A percentile compares a stretch with the other conserved stretches of the same genome.
phyloP scores from a whole-genome alignment of 192 early-diverging fungal genomes.

The Umbelopsis sp. region DNA sequence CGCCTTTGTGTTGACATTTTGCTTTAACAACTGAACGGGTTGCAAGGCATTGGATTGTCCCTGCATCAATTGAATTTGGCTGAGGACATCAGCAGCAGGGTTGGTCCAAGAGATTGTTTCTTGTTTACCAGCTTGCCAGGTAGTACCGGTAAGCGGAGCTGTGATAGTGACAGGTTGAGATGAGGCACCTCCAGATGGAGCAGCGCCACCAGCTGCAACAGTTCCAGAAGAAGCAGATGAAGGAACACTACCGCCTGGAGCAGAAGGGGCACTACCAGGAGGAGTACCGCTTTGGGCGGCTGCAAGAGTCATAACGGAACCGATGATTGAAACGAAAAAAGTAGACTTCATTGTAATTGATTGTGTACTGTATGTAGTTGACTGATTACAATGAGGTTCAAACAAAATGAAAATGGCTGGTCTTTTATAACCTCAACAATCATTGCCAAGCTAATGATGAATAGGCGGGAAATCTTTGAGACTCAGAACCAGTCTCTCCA shows the following conservation, averaged over 20 bases:
- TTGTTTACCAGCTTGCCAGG: slow-evolving; percentile 21
- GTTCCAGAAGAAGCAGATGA: not conserved
- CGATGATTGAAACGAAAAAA: slow-evolving; percentile 13
- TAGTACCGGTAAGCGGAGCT: slow-evolving; percentile 17
- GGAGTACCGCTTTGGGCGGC: slow-evolving; percentile 9
- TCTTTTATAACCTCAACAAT: not conserved
- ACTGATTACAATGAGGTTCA: not conserved
- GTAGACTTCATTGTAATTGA: slow-evolving; percentile 9
- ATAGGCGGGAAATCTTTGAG: not conserved
- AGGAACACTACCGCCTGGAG: not conserved
- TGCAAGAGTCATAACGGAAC: slow-evolving; percentile 6
- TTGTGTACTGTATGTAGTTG: not conserved
- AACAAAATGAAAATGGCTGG: not conserved
- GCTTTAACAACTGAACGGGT: slow-evolving; percentile 6
- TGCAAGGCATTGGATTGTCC: slow-evolving; percentile 18
- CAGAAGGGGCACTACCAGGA: not conserved
- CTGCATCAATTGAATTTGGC: slow-evolving; percentile 23
- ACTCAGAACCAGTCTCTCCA: not conserved
- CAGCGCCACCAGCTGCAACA: not conserved
- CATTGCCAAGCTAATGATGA: not conserved
- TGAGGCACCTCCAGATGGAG: not conserved
- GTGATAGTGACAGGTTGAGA: slow-evolving; percentile 22
- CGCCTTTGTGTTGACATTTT: not conserved
- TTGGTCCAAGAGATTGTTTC: slow-evolving; percentile 22
- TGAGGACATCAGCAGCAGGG: not conserved